Base-by-base conservation (phyloP, 805 yeast species). In the Zygoascus ofunaensis region DNA sequence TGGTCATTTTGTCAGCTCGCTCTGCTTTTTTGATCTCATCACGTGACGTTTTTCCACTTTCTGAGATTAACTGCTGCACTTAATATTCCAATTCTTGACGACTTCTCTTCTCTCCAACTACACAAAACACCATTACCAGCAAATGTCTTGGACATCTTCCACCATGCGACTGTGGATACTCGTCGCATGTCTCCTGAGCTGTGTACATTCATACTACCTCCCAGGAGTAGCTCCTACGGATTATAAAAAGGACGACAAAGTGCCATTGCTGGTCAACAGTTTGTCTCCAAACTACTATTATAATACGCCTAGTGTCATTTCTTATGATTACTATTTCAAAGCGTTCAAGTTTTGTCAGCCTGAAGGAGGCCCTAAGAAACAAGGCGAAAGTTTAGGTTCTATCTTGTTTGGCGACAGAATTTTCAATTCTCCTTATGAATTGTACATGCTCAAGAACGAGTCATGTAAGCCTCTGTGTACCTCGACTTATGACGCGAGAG, bases 201-300 rank as follows among this genome's bases (percentile, higher is more conserved):
- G n/a, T n/a, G n/a, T n/a, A n/a, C 44, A 51, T 42, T 94, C 81
- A 2, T 90, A 92, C 65, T 90, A 92, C 60, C 70, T 92, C 45
- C 97, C 97, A 0, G 97, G 97, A 5, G 92, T 87, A 20, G 95
- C 97, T 0, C 97, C 98, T 17, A 84, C 94, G 1, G 82, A 90
- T 41, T 92, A 90, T 59, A 69, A 72, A 38, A 71, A 75, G 48
- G 87, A 80, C 41, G 94, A 89, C 43, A 53, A 58, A 2, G 79
- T 92, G 41, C 86, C 90, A 14, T 67, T 92, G 44, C 68, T 82
- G 41, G 98, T 92, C 26, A 92, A 92, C 60, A 94, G 87, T 57
- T 76, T 92, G 55, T 86, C 96, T 0, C 95, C 97, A 14, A 76
- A 87, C 3, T 67, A 74, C 50, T 43, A 23, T 30, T 42, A 44